Percentiles rank a stretch among this genome's conserved stretches.
These are phyloP conservation scores for Aspergillus steynii DNA, from an alignment of 495 filamentous ascomycete genomes.

Conservation along the genomic window DNA sequence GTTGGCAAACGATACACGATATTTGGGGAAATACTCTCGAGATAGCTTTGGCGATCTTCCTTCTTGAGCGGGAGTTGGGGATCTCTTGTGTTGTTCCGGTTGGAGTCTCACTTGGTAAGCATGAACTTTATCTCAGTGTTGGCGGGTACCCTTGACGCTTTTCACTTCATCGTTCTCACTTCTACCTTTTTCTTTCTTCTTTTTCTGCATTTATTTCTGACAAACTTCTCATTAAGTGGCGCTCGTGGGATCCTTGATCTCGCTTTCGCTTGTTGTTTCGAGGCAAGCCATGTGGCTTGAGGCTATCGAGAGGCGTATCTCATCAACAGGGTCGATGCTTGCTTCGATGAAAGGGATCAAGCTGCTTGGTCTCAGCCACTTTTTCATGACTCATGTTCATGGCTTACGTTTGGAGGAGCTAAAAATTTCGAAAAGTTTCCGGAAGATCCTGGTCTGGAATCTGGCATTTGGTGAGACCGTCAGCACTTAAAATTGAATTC, in stretches of 20 bases:
- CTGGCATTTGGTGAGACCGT: slow-evolving; percentile 46
- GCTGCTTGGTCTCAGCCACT: slow-evolving; percentile 55
- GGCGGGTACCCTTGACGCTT: not conserved
- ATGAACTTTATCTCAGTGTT: not conserved
- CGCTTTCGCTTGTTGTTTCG: slow-evolving; percentile 32
- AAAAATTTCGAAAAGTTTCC: slow-evolving; percentile 53
- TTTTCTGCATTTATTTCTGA: not conserved
- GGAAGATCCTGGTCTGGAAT: slow-evolving; percentile 55
- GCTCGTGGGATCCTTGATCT: slow-evolving; percentile 37
- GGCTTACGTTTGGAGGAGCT: slow-evolving; percentile 57
- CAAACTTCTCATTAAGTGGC: slow-evolving; percentile 24
- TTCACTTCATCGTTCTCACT: slow-evolving; percentile 21
- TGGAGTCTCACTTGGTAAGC: slow-evolving; percentile 47
- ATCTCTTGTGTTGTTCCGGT: slow-evolving; percentile 53
- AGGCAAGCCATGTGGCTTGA: slow-evolving; percentile 46
- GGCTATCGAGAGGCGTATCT: slow-evolving; percentile 54
- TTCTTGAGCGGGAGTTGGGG: slow-evolving; percentile 59
- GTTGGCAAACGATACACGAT: slow-evolving; percentile 53
- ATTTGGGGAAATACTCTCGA: slow-evolving; percentile 60
- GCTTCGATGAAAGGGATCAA: slow-evolving; percentile 60
- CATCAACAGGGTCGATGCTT: slow-evolving; percentile 49
- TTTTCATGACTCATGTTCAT: slow-evolving; percentile 44
- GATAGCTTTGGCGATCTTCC: slow-evolving; percentile 57
- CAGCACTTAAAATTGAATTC: not conserved
- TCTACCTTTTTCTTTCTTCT: not conserved